phyloP scores from a whole-genome alignment of 805 yeast genomes.

The Pichia eremophila region DNA sequence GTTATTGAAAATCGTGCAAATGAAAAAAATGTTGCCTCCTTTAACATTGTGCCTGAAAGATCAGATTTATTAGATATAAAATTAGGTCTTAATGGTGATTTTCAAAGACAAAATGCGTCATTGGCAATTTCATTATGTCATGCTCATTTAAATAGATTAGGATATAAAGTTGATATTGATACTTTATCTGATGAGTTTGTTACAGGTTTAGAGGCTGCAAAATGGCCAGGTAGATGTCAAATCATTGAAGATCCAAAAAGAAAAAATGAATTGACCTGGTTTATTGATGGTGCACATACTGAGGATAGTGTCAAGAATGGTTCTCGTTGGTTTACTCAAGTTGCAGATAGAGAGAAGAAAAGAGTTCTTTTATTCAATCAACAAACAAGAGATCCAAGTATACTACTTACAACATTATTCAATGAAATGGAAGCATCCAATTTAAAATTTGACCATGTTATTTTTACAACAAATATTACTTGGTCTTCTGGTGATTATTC shows the following conservation, averaged over 20 bases:
- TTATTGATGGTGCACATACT: conserved; percentile 93
- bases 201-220: conserved; percentile 54
- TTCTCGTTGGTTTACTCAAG: conserved; percentile 59
- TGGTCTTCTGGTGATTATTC: conserved; percentile 78
- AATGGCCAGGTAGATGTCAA: conserved; percentile 98
- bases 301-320: conserved; percentile 80
- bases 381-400: conserved; percentile 79
- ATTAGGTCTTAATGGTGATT: conserved; percentile 74
- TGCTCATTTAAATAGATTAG: conserved; percentile 46
- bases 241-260: conserved; percentile 34
- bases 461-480: conserved; percentile 87
- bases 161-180: conserved; percentile 26
- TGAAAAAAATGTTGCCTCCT: conserved; percentile 44
- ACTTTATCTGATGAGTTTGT: conserved; percentile 41
- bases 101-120: conserved; percentile 81
- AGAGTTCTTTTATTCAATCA: conserved; percentile 77
- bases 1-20: conserved; percentile 56
- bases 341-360: conserved; percentile 22
- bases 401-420: conserved; percentile 48
- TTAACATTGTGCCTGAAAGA: conserved; percentile 44
- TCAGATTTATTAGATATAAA: conserved; percentile 31
- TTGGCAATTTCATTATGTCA: conserved; percentile 67
- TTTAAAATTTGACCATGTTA: conserved; percentile 58
- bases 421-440: conserved; percentile 28
- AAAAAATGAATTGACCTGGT: conserved; percentile 55